Percentiles rank a stretch among this genome's conserved stretches.
Evolutionary conservation across 1,284 basidiomycete genomes (phyloP).

Genomic region (Apiotrichum laibachii): DNA sequence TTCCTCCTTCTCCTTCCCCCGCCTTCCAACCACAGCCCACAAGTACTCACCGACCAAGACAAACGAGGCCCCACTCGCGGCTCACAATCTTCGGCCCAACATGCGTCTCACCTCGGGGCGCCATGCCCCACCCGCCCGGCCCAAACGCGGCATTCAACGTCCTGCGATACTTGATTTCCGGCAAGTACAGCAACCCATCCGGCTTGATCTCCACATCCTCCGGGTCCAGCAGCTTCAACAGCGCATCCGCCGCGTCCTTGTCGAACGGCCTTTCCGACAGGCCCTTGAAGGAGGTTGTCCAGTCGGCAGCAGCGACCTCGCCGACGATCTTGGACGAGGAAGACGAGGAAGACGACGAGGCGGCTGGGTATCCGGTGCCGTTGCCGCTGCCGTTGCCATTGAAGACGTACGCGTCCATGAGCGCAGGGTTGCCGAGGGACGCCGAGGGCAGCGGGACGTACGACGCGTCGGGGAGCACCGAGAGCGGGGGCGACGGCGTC

Average conservation of each 20-base stretch:
- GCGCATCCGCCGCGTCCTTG: slow-evolving; percentile 67
- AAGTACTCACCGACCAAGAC: slow-evolving; percentile 80
- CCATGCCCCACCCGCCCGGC: slow-evolving; percentile 95
- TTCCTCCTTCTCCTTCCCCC: no score
- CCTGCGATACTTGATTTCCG: slow-evolving; percentile 97
- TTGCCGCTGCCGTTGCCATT: neutral
- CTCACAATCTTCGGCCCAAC: slow-evolving; percentile 86
- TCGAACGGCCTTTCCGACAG: slow-evolving; percentile 75
- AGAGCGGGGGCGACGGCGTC: slow-evolving; percentile 22
- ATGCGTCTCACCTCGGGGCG: slow-evolving; percentile 86
- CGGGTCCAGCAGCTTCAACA: slow-evolving; percentile 72
- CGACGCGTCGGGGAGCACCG: slow-evolving; percentile 19
- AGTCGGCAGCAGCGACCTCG: slow-evolving; percentile 56
- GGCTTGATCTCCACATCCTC: slow-evolving; percentile 24
- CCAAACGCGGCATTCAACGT: slow-evolving; percentile 92
- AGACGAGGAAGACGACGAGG: no score
- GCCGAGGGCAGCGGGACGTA: slow-evolving; percentile 22
- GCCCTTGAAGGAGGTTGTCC: slow-evolving; percentile 85
- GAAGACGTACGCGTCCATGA: slow-evolving; percentile 15
- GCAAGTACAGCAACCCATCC: slow-evolving; percentile 94
- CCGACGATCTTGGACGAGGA: slow-evolving; percentile 2
- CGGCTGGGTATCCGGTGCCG: no score
- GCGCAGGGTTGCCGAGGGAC: slow-evolving; percentile 2
- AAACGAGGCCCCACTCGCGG: slow-evolving; percentile 91
- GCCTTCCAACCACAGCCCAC: no score